Conservation (phyloP, 2,329 filamentous ascomycete genomes). For the Xylaria sp. region DNA sequence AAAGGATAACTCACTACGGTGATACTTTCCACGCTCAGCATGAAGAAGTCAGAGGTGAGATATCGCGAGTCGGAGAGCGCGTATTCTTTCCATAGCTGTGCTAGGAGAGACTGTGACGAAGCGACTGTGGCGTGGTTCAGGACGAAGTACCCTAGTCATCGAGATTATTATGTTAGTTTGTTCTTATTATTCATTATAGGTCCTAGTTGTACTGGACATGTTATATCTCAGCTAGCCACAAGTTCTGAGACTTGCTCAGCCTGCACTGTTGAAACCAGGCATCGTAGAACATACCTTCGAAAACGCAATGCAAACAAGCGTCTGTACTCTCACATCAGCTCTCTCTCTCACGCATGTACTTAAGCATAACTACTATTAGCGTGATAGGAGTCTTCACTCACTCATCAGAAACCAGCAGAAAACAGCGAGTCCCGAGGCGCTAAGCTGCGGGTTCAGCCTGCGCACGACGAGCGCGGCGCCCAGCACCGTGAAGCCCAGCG, state of each 20-base stretch:
- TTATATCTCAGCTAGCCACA: neutral
- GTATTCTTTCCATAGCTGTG: slow-evolving; percentile 95
- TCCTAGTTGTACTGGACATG: neutral
- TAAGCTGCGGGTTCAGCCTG: slow-evolving; percentile 49
- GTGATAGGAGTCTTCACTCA: slow-evolving; percentile 56
- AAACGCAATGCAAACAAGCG: slow-evolving; percentile 79
- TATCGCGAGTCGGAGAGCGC: slow-evolving; percentile 88
- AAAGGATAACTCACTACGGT: slow-evolving; percentile 70
- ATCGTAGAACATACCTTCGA: slow-evolving; percentile 71
- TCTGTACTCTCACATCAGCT: slow-evolving; percentile 53
- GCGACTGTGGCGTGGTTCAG: slow-evolving; percentile 74
- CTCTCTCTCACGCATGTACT: neutral
- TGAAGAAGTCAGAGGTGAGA: slow-evolving; percentile 82
- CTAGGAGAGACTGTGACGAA: slow-evolving; percentile 76
- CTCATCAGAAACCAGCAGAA: slow-evolving; percentile 68
- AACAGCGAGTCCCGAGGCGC: slow-evolving; percentile 56
- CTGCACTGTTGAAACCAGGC: neutral
- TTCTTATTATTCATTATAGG: neutral
- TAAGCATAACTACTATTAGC: neutral
- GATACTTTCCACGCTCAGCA: slow-evolving; percentile 86
- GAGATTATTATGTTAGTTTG: neutral
- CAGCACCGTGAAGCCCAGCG: slow-evolving; percentile 54
- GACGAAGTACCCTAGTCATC: slow-evolving; percentile 75
- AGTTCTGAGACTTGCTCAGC: neutral
- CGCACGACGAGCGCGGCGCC: slow-evolving; percentile 49